Evolutionary conservation across 2,329 filamentous ascomycete species (phyloP).

Genomic region (Clarireedia homoeocarpa): DNA sequence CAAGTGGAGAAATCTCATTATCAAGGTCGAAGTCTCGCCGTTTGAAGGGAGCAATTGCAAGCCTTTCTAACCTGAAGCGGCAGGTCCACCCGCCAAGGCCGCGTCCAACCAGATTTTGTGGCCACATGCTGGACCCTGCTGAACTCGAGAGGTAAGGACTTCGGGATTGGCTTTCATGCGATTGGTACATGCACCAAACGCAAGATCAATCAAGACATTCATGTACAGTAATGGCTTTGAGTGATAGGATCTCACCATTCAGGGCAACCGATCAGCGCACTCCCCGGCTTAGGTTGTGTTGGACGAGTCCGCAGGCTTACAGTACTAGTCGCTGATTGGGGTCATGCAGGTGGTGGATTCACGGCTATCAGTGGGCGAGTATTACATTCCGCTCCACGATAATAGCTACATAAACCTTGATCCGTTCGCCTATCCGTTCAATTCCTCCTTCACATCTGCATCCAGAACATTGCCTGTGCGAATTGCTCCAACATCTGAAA

Average conservation of each 20-base stretch:
- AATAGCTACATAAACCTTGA: constrained; percentile 6
- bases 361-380: not conserved
- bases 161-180: not conserved
- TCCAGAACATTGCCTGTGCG: not conserved
- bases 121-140: not conserved
- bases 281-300: not conserved
- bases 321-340: not conserved
- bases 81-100: constrained; percentile 5
- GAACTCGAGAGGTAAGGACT: constrained; percentile 1
- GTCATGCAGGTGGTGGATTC: not conserved
- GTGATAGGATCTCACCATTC: not conserved
- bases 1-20: not conserved
- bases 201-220: not conserved
- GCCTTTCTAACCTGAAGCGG: not conserved
- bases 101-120: not conserved
- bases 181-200: not conserved
- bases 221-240: not conserved
- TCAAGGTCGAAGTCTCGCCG: not conserved
- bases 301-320: not conserved
- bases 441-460: not conserved
- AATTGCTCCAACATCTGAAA: not conserved
- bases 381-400: not conserved
- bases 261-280: not conserved
- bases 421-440: not conserved
- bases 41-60: not conserved